Evolutionary conservation across 306 rosid genomes (phyloP).

Genomic region (Malus sieversii): DNA sequence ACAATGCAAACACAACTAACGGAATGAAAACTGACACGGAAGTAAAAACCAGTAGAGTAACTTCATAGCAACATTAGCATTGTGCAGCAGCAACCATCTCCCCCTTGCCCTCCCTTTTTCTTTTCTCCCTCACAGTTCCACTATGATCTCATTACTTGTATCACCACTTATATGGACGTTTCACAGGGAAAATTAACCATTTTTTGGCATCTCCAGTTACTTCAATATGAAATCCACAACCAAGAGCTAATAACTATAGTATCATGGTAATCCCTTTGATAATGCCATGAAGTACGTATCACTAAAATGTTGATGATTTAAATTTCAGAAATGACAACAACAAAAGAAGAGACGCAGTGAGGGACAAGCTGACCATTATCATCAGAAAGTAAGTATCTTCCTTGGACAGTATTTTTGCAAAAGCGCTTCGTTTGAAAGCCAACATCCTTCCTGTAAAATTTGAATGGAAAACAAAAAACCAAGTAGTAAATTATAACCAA

Average conservation of each 20-base stretch:
- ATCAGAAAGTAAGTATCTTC: conserved; percentile 71
- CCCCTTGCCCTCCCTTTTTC: not conserved
- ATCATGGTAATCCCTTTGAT: not conserved
- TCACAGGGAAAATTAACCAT: not conserved
- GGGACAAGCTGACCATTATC: conserved; percentile 44
- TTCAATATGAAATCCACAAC: not conserved
- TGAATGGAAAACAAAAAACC: not conserved
- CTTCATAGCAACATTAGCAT: not conserved
- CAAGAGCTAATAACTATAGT: not conserved
- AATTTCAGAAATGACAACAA: not conserved
- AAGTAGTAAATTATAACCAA: not conserved
- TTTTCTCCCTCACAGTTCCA: not conserved
- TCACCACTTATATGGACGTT: not conserved
- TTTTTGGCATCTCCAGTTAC: not conserved
- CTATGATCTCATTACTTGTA: not conserved
- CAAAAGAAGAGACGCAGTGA: not conserved
- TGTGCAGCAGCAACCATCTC: not conserved
- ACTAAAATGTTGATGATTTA: not conserved
- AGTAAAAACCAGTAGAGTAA: not conserved
- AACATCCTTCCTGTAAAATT: conserved; percentile 45
- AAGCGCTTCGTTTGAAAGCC: conserved; percentile 32
- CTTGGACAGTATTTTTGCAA: conserved; percentile 82
- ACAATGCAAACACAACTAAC: conserved; percentile 16
- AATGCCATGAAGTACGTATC: not conserved
- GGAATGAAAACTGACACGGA: not conserved